These are phyloP conservation scores for Neonectria coccinea DNA, from an alignment of 2,329 filamentous ascomycete species.

Conservation along the genomic window DNA sequence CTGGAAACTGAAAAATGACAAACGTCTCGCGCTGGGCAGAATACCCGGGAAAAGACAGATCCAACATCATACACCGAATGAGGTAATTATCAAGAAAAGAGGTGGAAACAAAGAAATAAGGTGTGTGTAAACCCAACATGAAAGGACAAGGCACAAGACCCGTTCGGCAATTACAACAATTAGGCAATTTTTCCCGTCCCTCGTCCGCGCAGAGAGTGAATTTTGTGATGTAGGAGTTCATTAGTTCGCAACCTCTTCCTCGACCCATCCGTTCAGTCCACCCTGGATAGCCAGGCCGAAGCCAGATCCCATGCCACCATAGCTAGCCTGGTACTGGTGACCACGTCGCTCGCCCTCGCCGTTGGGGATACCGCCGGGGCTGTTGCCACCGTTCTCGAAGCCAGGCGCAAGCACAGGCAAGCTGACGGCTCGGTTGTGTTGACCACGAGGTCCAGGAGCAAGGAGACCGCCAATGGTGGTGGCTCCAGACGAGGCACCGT, in stretches of 20 bases:
- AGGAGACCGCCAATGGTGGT: slow-evolving; percentile 82
- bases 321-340: slow-evolving; percentile 75
- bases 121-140: slow-evolving; percentile 42
- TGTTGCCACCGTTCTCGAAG: slow-evolving; percentile 70
- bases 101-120: slow-evolving; percentile 45
- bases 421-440: slow-evolving; percentile 86
- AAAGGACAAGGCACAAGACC: slow-evolving; percentile 44
- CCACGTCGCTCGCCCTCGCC: slow-evolving; percentile 69
- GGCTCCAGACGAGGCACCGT: slow-evolving; percentile 64
- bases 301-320: slow-evolving; percentile 68
- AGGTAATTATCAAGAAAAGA: slow-evolving; percentile 49
- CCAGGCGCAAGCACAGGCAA: slow-evolving; percentile 78
- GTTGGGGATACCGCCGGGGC: slow-evolving; percentile 60
- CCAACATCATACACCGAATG: slow-evolving; percentile 49
- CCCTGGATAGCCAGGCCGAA: slow-evolving; percentile 73
- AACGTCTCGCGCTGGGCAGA: slow-evolving; percentile 30
- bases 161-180: slow-evolving; percentile 57
- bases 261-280: slow-evolving; percentile 74
- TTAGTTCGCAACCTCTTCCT: slow-evolving; percentile 74
- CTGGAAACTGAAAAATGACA: slow-evolving; percentile 9
- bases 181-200: slow-evolving; percentile 51
- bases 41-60: slow-evolving; percentile 38
- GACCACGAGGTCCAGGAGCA: slow-evolving; percentile 72
- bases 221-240: slow-evolving; percentile 41
- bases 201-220: slow-evolving; percentile 37